phyloP scores from a whole-genome alignment of 257 asterid genomes.

The Gardenia jasminoides region DNA sequence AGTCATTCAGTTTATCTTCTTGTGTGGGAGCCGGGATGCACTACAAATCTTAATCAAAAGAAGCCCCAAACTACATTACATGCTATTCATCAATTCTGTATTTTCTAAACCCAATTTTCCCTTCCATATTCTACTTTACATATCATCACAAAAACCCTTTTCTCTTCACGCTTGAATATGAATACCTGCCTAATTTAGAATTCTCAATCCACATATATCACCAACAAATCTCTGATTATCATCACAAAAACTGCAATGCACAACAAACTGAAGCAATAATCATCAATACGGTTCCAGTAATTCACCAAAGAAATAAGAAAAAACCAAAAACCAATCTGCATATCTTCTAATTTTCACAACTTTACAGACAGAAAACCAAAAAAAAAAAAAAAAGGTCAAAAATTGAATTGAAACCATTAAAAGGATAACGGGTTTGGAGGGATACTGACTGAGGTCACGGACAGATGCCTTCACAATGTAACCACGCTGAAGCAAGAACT shows the following conservation, averaged over 20 bases:
- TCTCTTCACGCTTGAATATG: too few species aligned
- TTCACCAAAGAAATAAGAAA: background rate
- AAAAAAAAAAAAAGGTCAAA: background rate
- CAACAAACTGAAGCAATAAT: background rate
- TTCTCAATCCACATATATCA: too few species aligned
- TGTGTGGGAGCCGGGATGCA: too few species aligned
- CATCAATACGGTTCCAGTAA: background rate
- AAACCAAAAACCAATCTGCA: background rate
- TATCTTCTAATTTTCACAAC: background rate
- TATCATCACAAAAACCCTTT: too few species aligned
- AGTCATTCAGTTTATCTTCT: too few species aligned
- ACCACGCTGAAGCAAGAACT: constrained; percentile 55
- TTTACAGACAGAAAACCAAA: background rate
- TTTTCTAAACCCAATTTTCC: too few species aligned
- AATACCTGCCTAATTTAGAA: too few species aligned
- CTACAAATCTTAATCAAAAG: too few species aligned
- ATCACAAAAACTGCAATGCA: too few species aligned
- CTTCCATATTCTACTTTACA: too few species aligned
- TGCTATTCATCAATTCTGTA: too few species aligned
- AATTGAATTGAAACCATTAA: background rate
- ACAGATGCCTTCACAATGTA: constrained; percentile 61
- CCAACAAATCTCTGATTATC: background rate
- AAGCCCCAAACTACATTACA: too few species aligned
- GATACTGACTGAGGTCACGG: constrained; percentile 36
- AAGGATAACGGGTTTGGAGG: background rate